Evolutionary conservation across 2,329 filamentous ascomycete genomes (phyloP), one percentile per base, ranked within the genome.

Genomic region (Ascochyta lentis): DNA sequence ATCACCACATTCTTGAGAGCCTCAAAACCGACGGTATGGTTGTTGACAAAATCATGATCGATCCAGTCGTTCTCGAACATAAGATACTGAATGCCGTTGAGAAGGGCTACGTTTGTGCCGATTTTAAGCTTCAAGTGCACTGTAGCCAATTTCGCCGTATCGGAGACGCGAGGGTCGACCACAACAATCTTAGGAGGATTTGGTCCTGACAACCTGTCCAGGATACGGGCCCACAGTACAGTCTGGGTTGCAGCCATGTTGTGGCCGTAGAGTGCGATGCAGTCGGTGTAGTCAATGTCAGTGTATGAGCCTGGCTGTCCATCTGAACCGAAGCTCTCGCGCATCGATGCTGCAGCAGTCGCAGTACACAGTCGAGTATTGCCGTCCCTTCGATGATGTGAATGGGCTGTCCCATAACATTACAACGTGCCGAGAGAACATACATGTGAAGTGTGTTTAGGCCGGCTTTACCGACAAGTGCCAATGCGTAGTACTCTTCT

Each of bases 191-290:
- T 56, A 4, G 53, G 53, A 7, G 53, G 46, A 6, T 40, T 37
- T 12, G 51, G 44, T 22, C 51, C 51, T 16, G 44, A 44, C 29
- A 54, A 26, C 29, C 51, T 38, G n/a, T 54, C 51, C 31, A 54
- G 19, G n/a, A 54, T 49, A 19, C 44, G 51, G 13, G 31, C 35
- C 51, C 51, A 54, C 3, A 54, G 22, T 24, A 54, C 44, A 5
- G 51, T 54, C 24, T 54, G 51, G 2, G 51, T 54, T 37, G 51
- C 51, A 41, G 51, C 51, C 51, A 54, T 54, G 24, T 54, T 54
- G 44, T 54, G 51, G 24, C 51, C 44, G 16, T 47, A 42, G 12
- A 54, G 43, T 16, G 45, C 45, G n/a, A 54, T 54, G 24, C 51
- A 54, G 31, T 54, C 51, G 19, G 51, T 54, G 33, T 38, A 54